phyloP scores from a whole-genome alignment of 2,329 filamentous ascomycete genomes.

The Claviceps digitariae region DNA sequence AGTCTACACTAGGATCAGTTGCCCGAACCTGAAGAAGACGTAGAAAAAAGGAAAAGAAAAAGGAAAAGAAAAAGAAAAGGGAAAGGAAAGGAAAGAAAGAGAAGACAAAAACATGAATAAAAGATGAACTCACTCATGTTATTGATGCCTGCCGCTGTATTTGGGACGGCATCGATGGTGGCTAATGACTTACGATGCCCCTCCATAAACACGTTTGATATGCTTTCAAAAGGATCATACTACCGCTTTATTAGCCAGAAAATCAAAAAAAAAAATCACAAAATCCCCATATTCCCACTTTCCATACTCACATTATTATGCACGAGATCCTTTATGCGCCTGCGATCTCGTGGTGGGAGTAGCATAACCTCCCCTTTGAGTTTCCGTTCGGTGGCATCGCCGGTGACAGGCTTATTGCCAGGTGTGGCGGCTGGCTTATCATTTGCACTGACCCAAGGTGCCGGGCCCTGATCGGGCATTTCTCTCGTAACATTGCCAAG shows the following conservation, averaged over 20 bases:
- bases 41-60: not conserved
- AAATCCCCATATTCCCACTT: not conserved
- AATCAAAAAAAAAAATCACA: no score
- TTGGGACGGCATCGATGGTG: constrained; percentile 49
- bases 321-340: constrained; percentile 51
- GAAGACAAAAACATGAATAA: no score
- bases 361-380: constrained; percentile 60
- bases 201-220: constrained; percentile 39
- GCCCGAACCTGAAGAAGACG: not conserved
- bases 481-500: constrained; percentile 57
- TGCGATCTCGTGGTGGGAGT: constrained; percentile 49
- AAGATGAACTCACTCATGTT: constrained; percentile 53
- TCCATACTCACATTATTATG: constrained; percentile 39
- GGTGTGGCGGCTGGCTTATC: constrained; percentile 47
- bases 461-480: constrained; percentile 53
- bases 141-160: constrained; percentile 57
- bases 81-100: not conserved
- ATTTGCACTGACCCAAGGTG: constrained; percentile 59
- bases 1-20: constrained; percentile 31
- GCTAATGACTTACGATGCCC: constrained; percentile 31
- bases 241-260: constrained; percentile 15
- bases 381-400: constrained; percentile 51
- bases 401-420: constrained; percentile 47
- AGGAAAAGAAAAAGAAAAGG: not conserved
- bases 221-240: constrained; percentile 41